Conservation (phyloP, 371 early-diverging fungal genomes). For the Chytridium lagenaria region DNA sequence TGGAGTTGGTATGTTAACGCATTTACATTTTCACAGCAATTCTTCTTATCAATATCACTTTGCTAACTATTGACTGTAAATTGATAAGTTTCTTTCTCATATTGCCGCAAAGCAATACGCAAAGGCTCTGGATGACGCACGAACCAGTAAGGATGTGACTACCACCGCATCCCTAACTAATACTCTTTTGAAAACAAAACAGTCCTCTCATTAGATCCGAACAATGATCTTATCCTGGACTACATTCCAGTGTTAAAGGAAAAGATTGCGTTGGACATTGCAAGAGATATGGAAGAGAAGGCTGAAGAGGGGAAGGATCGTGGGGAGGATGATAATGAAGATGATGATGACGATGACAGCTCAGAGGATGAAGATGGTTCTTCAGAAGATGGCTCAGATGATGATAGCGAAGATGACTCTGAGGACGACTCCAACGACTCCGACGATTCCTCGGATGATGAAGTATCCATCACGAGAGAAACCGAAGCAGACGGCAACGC, state of each 20-base stretch:
- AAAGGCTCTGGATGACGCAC: conserved; percentile 22
- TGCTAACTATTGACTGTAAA: background rate
- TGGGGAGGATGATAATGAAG: background rate
- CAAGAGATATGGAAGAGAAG: background rate
- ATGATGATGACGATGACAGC: conserved; percentile 14
- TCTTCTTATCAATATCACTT: too few relatives aligned
- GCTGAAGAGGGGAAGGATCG: background rate
- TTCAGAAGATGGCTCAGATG: background rate
- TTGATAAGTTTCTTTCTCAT: conserved; percentile 26
- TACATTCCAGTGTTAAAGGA: conserved; percentile 38
- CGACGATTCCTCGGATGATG: background rate
- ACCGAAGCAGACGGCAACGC: background rate
- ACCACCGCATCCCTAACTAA: background rate
- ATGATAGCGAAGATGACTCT: background rate
- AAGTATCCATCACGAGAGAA: background rate
- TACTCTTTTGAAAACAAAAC: background rate
- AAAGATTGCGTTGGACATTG: conserved; percentile 26
- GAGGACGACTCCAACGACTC: background rate
- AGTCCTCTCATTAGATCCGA: conserved; percentile 30
- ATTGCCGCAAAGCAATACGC: conserved; percentile 26
- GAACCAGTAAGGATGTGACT: conserved; percentile 20
- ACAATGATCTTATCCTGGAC: conserved; percentile 26
- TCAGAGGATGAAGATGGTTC: conserved; percentile 15
- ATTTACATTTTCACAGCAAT: too few relatives aligned
- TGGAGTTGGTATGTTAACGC: conserved; percentile 2